Conservation (phyloP, 768 basidiomycete species). For the Gelatoporia subvermispora region DNA sequence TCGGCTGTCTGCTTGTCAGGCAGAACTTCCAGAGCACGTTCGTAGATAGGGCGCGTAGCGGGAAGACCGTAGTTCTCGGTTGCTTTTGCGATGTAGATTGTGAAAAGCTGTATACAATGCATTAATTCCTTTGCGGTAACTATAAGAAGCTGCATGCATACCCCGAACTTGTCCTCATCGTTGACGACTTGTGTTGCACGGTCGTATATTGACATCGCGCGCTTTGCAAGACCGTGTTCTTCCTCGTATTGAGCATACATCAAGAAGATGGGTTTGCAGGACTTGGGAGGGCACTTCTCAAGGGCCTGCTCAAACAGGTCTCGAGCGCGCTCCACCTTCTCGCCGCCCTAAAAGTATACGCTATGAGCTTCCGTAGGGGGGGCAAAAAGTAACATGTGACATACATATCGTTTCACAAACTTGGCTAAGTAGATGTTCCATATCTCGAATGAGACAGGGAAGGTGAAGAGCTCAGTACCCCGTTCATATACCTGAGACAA, state of each 20-base stretch:
- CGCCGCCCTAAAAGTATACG: slow-evolving; percentile 61
- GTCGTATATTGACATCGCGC: slow-evolving; percentile 94
- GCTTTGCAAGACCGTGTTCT: slow-evolving; percentile 90
- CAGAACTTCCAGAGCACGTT: slow-evolving; percentile 87
- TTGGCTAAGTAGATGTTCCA: slow-evolving; percentile 99
- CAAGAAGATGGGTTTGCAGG: slow-evolving; percentile 90
- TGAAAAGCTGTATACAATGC: slow-evolving; percentile 68
- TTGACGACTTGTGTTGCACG: slow-evolving; percentile 83
- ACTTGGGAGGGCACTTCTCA: slow-evolving; percentile 93
- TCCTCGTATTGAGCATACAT: slow-evolving; percentile 97
- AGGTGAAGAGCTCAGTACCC: slow-evolving; percentile 95
- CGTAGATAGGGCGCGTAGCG: slow-evolving; percentile 94
- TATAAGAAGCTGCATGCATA: slow-evolving; percentile 29
- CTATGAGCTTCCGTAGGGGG: neutral
- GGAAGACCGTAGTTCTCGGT: slow-evolving; percentile 94
- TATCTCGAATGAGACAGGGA: slow-evolving; percentile 96
- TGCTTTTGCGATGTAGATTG: slow-evolving; percentile 96
- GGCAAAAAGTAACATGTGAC: slow-evolving; percentile 27
- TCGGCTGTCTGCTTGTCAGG: slow-evolving; percentile 94
- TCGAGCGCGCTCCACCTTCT: slow-evolving; percentile 91
- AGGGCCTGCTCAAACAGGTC: slow-evolving; percentile 98
- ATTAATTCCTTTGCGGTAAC: neutral
- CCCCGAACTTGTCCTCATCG: slow-evolving; percentile 93
- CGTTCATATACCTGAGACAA: slow-evolving; percentile 80
- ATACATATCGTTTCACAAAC: slow-evolving; percentile 92